Evolutionary conservation across 148 eudicot species (phyloP), one percentile per base, ranked within the genome.

Genomic region (Silene uniflora): DNA sequence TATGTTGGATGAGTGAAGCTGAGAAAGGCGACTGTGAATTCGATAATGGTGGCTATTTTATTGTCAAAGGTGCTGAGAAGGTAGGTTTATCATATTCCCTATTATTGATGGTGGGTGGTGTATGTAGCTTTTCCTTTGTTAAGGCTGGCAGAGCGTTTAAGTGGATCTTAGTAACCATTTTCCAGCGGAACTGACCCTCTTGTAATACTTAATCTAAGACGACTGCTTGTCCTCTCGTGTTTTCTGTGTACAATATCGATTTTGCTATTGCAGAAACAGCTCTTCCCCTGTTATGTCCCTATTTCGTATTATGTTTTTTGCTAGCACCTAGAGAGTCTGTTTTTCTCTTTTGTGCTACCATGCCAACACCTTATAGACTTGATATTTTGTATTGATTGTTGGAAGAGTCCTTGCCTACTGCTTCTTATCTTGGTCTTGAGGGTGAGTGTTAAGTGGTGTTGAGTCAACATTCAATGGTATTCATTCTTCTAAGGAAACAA

Each of bases 31-130:
- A 95, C 72, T 95, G 98, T 74, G 96, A 95, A 75, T 95, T 90
- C 78, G 98, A 95, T 75, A 85, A 89, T 66, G 98, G 98, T n/a
- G 98, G 98, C 59, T 92, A 92, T 76, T 95, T 95, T 75, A 84
- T 95, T 16, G 80, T 95, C 77, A 95, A 95, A 87, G 98, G 98
- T 46, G 97, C 98, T 77, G 98, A 95, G 81, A 95, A 95, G 97
- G 98, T 91, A 72, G 62, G 71, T 58, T 35, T 58, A 25, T 52
- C 11, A 21, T 60, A 35, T 18, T 23, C 23, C 22, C 14, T 19
- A 4, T 32, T 63, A 44, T 18, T 23, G 29, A 27, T 17, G 59
- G 32, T 29, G 25, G 55, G 72, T 64, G 29, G 42, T n/a, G 10
- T 66, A 27, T 66, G 47, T 32, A 27, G 68, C 44, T 64, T 64